Percentiles rank a stretch among this genome's conserved stretches.
Evolutionary conservation across 371 early-diverging fungal genomes (phyloP).

Genomic region (Mortierella sp.): DNA sequence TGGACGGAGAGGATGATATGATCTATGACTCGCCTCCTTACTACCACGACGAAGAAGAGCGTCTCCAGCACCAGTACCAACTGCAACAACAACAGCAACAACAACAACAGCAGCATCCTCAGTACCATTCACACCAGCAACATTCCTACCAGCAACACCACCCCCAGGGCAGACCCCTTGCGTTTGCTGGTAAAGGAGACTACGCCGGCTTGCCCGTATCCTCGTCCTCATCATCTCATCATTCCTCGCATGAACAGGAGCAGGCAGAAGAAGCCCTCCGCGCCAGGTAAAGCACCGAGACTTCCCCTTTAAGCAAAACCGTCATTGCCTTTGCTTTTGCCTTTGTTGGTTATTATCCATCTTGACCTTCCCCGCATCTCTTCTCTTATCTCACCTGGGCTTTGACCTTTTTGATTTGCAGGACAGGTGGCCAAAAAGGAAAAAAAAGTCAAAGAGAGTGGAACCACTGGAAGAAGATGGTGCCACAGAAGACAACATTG

Average conservation of each 20-base stretch:
- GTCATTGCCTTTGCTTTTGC: no score
- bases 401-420: neutral
- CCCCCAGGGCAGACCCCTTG: constrained; percentile 36
- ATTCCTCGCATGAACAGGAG: constrained; percentile 55
- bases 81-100: constrained; percentile 15
- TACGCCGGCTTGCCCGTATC: constrained; percentile 25
- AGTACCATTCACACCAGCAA: constrained; percentile 25
- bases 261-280: constrained; percentile 59
- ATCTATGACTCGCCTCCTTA: constrained; percentile 57
- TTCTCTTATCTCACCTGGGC: neutral
- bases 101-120: constrained; percentile 7
- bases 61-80: constrained; percentile 18
- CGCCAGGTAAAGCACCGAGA: constrained; percentile 37
- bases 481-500: neutral
- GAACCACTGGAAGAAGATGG: neutral
- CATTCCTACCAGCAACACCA: neutral
- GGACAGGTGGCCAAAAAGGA: neutral
- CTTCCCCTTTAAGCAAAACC: neutral
- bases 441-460: neutral
- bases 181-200: constrained; percentile 44
- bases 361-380: neutral
- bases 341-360: neutral
- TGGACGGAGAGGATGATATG: constrained; percentile 59
- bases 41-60: constrained; percentile 48
- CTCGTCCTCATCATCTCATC: constrained; percentile 38